Evolutionary conservation across 148 eudicot species (phyloP), one percentile per base, ranked within the genome.

Genomic region (Rhododendron griersonianum): DNA sequence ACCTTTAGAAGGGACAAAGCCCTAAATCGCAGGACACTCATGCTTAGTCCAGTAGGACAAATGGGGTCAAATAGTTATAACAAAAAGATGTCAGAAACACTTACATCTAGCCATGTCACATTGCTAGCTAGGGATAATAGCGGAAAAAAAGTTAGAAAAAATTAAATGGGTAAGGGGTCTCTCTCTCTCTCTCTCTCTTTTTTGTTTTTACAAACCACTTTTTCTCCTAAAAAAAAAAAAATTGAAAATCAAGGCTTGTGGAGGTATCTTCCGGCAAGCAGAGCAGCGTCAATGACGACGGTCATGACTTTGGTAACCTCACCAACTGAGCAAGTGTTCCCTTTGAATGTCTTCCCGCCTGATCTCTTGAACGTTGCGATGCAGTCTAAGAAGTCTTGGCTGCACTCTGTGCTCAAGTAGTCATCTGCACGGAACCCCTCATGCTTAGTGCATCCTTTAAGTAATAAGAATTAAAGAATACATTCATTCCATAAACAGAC

Each of bases 221-320:
- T 71, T 11, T 67, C 35, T 3, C 15, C 15, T 13, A 4, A 74
- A 33, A 41, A 41, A 25, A 75, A 5, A 33, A 41, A 41, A 25
- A 75, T 1, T 35, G n/a, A 75, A 37, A 18, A 75, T 75, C 16
- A 75, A 37, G 78, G 78, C 47, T 18, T 75, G 78, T 75, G 78
- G 47, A 75, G 78, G 16, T 37, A 91, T 47, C 84, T 86, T 37
- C 93, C 95, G 79, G 93, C 95, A 69, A 90, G 82, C 82, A 93
- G 86, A 77, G 95, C 95, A 90, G 93, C 93, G 78, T 93, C 92
- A 89, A 93, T 92, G 21, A 86, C 91, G 19, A 84, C 9, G 23
- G 90, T 85, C 30, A 92, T 86, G 83, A 91, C 80, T n/a, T 88
- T 35, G 35, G 88, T 90, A 85, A 93, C 93, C 37, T 93, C 91